Percentiles rank a stretch among this genome's conserved stretches.
Conservation (phyloP, 805 yeast species). For the Saccharomyces jurei region DNA sequence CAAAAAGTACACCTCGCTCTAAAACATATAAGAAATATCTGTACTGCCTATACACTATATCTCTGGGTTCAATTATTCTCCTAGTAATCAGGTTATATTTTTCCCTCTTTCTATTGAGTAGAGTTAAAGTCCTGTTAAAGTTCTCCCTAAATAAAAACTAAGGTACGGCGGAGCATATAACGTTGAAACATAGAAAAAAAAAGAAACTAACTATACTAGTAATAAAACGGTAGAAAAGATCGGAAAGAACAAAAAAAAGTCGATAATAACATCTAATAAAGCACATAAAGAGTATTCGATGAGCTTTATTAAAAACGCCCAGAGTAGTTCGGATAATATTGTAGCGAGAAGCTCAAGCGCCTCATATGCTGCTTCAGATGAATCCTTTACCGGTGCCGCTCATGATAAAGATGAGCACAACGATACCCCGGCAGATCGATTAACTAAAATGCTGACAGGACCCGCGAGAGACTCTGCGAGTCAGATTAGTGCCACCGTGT, state of each 20-base stretch:
- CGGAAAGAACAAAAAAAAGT: background rate
- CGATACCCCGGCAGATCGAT: slow-evolving; percentile 10
- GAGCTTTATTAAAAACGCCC: background rate
- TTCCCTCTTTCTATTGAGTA: background rate
- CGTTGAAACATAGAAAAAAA: background rate
- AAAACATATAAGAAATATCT: background rate
- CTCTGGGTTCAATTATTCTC: too few relatives aligned
- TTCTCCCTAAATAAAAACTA: background rate
- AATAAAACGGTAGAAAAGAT: background rate
- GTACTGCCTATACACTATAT: background rate
- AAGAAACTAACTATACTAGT: background rate
- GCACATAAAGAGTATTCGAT: background rate
- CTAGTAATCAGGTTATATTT: too few relatives aligned
- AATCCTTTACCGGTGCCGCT: background rate
- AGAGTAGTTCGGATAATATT: background rate
- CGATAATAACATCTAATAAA: background rate
- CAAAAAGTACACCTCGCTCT: background rate
- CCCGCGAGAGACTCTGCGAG: slow-evolving; percentile 1
- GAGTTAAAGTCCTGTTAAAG: background rate
- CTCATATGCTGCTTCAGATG: background rate
- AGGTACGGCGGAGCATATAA: background rate
- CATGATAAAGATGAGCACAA: background rate
- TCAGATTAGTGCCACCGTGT: background rate
- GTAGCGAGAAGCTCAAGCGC: background rate
- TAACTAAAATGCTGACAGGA: slow-evolving; percentile 9